These are phyloP conservation scores for Aspergillus coremiiformis DNA, from an alignment of 495 filamentous ascomycete genomes.

Conservation along the genomic window DNA sequence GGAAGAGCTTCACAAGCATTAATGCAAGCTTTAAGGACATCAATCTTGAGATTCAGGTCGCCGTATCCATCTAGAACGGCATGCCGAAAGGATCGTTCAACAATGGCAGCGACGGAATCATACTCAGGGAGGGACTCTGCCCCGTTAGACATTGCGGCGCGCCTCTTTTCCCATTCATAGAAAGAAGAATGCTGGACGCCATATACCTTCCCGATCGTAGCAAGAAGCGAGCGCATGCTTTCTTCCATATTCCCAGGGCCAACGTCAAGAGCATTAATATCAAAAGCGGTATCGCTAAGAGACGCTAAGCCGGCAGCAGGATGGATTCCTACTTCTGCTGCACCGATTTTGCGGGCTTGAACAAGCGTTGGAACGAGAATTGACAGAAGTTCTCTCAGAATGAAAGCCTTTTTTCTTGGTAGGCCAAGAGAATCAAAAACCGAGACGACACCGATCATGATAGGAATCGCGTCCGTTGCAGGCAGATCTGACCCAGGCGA, in stretches of 20 bases:
- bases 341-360: conserved; percentile 86
- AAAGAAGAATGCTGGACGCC: conserved; percentile 39
- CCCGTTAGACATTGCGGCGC: conserved; percentile 11
- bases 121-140: conserved; percentile 21
- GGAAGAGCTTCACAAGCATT: conserved; percentile 90
- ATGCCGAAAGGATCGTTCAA: conserved; percentile 38
- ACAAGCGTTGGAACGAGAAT: conserved; percentile 76
- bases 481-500: conserved; percentile 51
- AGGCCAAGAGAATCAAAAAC: conserved; percentile 69
- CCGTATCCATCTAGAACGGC: conserved; percentile 35
- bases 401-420: conserved; percentile 77
- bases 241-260: conserved; percentile 68
- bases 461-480: conserved; percentile 62
- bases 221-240: conserved; percentile 56
- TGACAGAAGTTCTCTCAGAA: conserved; percentile 76
- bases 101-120: conserved; percentile 37
- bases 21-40: conserved; percentile 76
- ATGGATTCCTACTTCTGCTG: conserved; percentile 90
- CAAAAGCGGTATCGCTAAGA: conserved; percentile 45
- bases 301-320: conserved; percentile 77
- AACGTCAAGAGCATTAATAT: conserved; percentile 62
- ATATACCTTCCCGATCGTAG: conserved; percentile 45
- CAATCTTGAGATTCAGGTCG: conserved; percentile 61
- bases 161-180: conserved; percentile 29
- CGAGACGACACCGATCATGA: conserved; percentile 80